Percentiles rank a stretch among this genome's conserved stretches.
These are phyloP conservation scores for Brassica incana DNA, from an alignment of 345 rosid species.

Conservation along the genomic window DNA sequence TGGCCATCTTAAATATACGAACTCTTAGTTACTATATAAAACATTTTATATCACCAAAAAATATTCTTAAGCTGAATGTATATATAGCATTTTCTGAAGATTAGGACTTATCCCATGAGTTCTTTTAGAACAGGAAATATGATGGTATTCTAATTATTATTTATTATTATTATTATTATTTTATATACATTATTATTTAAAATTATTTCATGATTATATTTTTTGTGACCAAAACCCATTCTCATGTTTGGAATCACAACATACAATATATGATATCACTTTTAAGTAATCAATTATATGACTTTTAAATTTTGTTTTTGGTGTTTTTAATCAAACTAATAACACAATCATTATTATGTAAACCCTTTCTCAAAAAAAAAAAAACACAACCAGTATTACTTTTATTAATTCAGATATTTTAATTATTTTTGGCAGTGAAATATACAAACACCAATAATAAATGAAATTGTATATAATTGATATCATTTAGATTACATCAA, in stretches of 20 bases:
- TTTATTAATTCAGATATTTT: background rate
- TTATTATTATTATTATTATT: no score
- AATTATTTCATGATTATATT: background rate
- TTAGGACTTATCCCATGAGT: background rate
- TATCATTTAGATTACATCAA: background rate
- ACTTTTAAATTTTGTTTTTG: background rate
- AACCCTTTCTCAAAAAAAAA: no score
- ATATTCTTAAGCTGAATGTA: background rate
- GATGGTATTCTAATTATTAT: background rate
- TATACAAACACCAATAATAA: background rate
- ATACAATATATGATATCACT: no score
- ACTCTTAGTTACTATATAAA: background rate
- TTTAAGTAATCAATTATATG: no score
- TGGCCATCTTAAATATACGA: constrained; percentile 9
- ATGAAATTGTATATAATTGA: background rate
- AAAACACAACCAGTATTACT: background rate
- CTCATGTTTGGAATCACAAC: background rate
- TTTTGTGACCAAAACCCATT: background rate
- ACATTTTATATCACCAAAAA: background rate
- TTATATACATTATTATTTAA: no score
- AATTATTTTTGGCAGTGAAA: background rate
- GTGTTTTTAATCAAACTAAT: background rate
- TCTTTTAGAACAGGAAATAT: background rate
- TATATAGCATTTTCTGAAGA: background rate
- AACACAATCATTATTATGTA: background rate